Evolutionary conservation across 768 basidiomycete species (phyloP), one percentile per base, ranked within the genome.

Genomic region (Strobilomyces confusus): DNA sequence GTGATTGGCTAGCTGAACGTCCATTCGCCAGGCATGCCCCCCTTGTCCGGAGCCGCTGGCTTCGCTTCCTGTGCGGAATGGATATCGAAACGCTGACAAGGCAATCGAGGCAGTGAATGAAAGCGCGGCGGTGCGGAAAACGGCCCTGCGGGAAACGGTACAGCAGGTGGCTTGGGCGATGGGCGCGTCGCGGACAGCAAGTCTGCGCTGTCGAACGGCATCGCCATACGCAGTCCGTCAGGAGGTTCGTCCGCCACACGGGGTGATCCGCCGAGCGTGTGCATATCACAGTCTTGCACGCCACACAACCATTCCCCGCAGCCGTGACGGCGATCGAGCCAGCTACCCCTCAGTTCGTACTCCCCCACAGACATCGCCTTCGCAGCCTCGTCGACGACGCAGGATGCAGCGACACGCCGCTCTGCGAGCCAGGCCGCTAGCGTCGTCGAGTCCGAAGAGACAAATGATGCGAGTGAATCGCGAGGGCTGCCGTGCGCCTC

Each of bases 321-420:
- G n/a, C 52, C 44, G 13, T 44, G 56, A 42, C 55, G 49, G 19
- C 62, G 54, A 55, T 71, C 68, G 25, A 71, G 67, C 80, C 79
- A 80, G 54, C 80, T 80, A 3, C 79, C 80, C 48, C 57, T 62
- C 33, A 68, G 65, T 55, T 81, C 80, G 52, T 81, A 79, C 37
- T 79, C 74, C 45, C 73, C 76, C 36, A 79, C 57, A n/a, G 72
- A 68, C 66, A 80, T 73, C 44, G 68, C 66, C 26, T 62, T 61
- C 8, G 57, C 61, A 30, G 58, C 49, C 12, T 68, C 62, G 23
- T 64, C 57, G 22, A 65, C 66, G 50, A 58, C 55, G 29, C 69
- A 65, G 26, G 63, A 48, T 43, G 67, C 67, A 43, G 64, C 54
- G 11, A 60, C 60, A 30, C 69, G 70, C 57, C 76, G 74, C 32